Percentiles rank a stretch among this genome's conserved stretches.
phyloP scores from a whole-genome alignment of 768 basidiomycete species.

The Lactifluus piperatus region DNA sequence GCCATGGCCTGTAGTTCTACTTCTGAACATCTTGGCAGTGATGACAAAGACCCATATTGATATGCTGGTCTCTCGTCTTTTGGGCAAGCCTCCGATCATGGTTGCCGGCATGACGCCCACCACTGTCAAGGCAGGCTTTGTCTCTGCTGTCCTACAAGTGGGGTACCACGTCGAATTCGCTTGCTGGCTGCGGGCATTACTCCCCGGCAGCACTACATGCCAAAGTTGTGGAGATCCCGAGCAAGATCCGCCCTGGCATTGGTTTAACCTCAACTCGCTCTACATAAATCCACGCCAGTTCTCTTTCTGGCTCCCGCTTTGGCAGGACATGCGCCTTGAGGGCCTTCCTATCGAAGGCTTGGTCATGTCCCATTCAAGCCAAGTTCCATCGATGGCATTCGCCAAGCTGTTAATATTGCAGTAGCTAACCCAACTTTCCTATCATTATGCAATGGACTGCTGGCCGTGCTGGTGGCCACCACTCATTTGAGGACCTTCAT shows the following conservation, averaged over 20 bases:
- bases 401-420: conserved; percentile 95
- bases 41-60: conserved; percentile 90
- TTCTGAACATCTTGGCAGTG: conserved; percentile 37
- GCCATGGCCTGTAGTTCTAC: background rate
- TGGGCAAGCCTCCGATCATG: conserved; percentile 98
- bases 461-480: too few species aligned
- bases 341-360: conserved; percentile 97
- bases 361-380: conserved; percentile 98
- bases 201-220: conserved; percentile 79
- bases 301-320: conserved; percentile 92
- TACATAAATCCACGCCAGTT: conserved; percentile 95
- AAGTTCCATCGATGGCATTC: conserved; percentile 94
- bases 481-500: conserved; percentile 98
- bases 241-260: conserved; percentile 75
- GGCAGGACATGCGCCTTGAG: conserved; percentile 96
- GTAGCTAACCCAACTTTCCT: too few species aligned
- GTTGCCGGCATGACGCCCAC: too few species aligned
- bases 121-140: too few species aligned
- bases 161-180: conserved; percentile 97
- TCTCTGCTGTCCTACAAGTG: conserved; percentile 84
- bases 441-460: too few species aligned
- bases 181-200: too few species aligned
- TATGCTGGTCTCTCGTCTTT: conserved; percentile 90
- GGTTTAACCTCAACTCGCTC: conserved; percentile 98
- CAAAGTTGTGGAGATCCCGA: conserved; percentile 90